These are phyloP conservation scores for Fraxinus albicans DNA, from an alignment of 305 asterid species.

Conservation along the genomic window DNA sequence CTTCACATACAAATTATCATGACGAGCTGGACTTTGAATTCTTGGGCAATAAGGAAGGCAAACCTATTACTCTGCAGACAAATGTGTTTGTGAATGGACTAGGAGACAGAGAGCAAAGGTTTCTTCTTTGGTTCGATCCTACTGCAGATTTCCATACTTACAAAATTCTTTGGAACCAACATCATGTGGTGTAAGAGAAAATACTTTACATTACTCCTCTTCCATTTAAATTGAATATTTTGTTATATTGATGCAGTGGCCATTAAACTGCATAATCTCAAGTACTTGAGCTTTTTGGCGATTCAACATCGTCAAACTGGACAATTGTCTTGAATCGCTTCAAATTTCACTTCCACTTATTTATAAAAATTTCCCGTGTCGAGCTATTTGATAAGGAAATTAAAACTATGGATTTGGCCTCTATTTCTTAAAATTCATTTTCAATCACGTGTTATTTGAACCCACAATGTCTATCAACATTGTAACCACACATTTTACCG, in stretches of 20 bases:
- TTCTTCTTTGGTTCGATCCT: slow-evolving; percentile 66
- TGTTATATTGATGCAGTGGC: neutral
- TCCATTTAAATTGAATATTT: neutral
- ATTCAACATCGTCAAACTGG: neutral
- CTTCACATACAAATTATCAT: slow-evolving; percentile 34
- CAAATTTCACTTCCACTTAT: no score
- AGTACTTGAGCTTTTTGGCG: neutral
- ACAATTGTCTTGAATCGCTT: neutral
- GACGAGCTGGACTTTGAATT: slow-evolving; percentile 79
- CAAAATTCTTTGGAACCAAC: slow-evolving; percentile 59
- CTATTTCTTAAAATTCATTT: no score
- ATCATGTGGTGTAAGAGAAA: slow-evolving; percentile 58
- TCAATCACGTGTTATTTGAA: neutral
- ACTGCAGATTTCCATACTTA: slow-evolving; percentile 60
- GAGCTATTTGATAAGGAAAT: neutral
- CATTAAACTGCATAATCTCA: neutral
- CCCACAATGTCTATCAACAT: no score
- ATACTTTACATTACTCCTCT: neutral
- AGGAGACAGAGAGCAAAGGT: slow-evolving; percentile 64
- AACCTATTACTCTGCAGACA: slow-evolving; percentile 55
- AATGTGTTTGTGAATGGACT: slow-evolving; percentile 50
- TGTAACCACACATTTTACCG: no score
- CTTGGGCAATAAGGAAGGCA: slow-evolving; percentile 63
- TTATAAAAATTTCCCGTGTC: no score
- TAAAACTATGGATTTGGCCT: neutral